Base-by-base conservation (phyloP, 2,329 filamentous ascomycete species). In the Fusarium pseudograminearum region DNA sequence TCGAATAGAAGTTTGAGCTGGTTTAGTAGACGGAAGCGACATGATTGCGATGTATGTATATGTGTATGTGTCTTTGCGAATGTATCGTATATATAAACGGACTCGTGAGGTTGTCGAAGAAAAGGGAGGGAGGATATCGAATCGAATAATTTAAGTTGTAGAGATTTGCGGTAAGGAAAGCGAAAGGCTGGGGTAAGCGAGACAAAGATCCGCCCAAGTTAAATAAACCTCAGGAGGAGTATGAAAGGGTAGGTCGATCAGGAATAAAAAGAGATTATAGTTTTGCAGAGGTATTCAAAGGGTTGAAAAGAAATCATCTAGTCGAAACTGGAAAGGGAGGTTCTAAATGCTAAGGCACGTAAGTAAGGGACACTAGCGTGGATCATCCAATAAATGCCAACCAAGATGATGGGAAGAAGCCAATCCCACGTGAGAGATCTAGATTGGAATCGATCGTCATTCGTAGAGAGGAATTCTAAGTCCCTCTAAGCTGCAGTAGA, bases 1-100 rank as follows among this genome's bases (percentile, higher is more conserved):
- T 56, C 85, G 86, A 72, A 91, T 90, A 46, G 88, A 89, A 40
- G 84, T 78, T 74, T 89, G 86, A 26, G 78, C 74, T 46, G 77
- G 78, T 60, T 80, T 80, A 61, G 77, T 74, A 14, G 76, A 78
- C 46, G 81, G 81, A 57, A 81, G 79, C 46, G 80, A 81, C 81
- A 83, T 83, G 31, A 70, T 61, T 72, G 33, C 31, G 16, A 16
- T 65, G 6, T 58, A 52, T 16, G 20, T 28, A 16, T 22, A 31
- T 28, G 15, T 34, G 34, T 54, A 5, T 42, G n/a, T 51, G 31
- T 38, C 24, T 38, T 59, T 20, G 41, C 15, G 46, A 40, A 55
- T 36, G 38, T 44, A 16, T 22, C 14, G 38, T 33, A 30, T 34
- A 28, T 28, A 26, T 47, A 30, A 28, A 42, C 36, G 22, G 22